Conservation (phyloP, 306 rosid species). For the Begonia loranthoides region DNA sequence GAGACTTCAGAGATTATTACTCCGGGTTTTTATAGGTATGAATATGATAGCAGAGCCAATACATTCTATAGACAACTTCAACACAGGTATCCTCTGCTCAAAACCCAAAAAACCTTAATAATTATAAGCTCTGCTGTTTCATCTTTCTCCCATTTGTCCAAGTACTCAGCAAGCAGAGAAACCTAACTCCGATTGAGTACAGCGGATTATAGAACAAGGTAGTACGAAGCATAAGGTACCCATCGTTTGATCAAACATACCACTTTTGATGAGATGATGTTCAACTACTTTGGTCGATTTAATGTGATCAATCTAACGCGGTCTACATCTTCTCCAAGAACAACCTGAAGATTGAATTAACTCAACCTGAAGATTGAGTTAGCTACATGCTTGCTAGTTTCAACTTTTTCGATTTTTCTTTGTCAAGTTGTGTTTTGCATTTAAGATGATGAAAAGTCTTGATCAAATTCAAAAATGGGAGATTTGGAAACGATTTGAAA, state of each 20-base stretch:
- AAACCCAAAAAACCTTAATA: slow-evolving; percentile 45
- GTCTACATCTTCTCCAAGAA: slow-evolving; percentile 66
- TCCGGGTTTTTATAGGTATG: slow-evolving; percentile 79
- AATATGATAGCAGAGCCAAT: slow-evolving; percentile 89
- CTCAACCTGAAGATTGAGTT: no score
- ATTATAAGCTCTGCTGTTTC: slow-evolving; percentile 59
- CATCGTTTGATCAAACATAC: slow-evolving; percentile 12
- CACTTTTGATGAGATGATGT: slow-evolving; percentile 72
- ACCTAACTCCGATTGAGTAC: slow-evolving; percentile 33
- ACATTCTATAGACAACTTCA: slow-evolving; percentile 80
- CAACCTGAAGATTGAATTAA: slow-evolving; percentile 35
- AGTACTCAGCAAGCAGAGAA: slow-evolving; percentile 51
- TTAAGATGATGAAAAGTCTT: no score
- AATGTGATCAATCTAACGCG: slow-evolving; percentile 64
- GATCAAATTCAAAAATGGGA: no score
- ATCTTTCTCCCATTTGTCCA: slow-evolving; percentile 90
- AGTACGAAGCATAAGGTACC: not conserved
- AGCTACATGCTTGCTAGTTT: no score
- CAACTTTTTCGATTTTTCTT: no score
- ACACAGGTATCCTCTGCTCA: slow-evolving; percentile 74
- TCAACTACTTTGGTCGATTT: slow-evolving; percentile 69
- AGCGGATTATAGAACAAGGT: not conserved
- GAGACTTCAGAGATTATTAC: slow-evolving; percentile 17
- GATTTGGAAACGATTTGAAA: no score
- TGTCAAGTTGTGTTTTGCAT: no score